Percentiles rank a stretch among this genome's conserved stretches.
Conservation (phyloP, 1,284 basidiomycete species). For the Ustilago nuda region DNA sequence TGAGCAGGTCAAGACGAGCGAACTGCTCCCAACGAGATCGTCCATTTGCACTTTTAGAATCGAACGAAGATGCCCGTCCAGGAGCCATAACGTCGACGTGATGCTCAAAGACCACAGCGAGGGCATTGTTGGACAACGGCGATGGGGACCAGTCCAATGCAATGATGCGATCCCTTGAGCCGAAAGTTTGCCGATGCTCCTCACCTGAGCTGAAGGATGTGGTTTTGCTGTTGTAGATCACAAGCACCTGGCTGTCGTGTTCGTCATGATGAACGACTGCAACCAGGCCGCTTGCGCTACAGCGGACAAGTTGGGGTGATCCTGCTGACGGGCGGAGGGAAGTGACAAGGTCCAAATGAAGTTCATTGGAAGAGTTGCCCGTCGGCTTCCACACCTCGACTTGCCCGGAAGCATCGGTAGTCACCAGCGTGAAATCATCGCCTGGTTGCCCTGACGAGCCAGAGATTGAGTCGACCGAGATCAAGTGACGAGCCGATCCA, state of each 20-base stretch:
- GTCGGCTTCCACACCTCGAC: slow-evolving; percentile 13
- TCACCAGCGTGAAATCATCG: slow-evolving; percentile 15
- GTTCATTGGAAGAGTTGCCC: background rate
- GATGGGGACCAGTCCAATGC: slow-evolving; percentile 48
- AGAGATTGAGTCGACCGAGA: slow-evolving; percentile 6
- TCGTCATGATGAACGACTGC: slow-evolving; percentile 19
- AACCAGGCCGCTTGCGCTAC: slow-evolving; percentile 21
- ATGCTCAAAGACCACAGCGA: slow-evolving; percentile 38
- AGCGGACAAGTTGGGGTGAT: background rate
- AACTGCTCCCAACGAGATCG: slow-evolving; percentile 22
- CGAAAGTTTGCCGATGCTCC: slow-evolving; percentile 35
- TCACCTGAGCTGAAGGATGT: slow-evolving; percentile 89
- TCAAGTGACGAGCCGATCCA: slow-evolving; percentile 4
- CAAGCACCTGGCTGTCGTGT: slow-evolving; percentile 15
- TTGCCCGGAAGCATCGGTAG: slow-evolving; percentile 10
- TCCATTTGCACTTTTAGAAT: too few relatives aligned
- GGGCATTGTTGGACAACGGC: slow-evolving; percentile 11
- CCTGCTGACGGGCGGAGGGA: slow-evolving; percentile 7
- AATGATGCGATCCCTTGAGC: slow-evolving; percentile 10
- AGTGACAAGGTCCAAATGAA: slow-evolving; percentile 15
- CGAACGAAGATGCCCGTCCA: slow-evolving; percentile 8
- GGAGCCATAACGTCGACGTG: slow-evolving; percentile 37
- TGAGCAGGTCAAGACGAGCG: slow-evolving; percentile 24
- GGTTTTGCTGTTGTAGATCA: slow-evolving; percentile 92
- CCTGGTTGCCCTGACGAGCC: background rate